phyloP scores from a whole-genome alignment of 768 basidiomycete genomes.

The Termitomyces sp. region DNA sequence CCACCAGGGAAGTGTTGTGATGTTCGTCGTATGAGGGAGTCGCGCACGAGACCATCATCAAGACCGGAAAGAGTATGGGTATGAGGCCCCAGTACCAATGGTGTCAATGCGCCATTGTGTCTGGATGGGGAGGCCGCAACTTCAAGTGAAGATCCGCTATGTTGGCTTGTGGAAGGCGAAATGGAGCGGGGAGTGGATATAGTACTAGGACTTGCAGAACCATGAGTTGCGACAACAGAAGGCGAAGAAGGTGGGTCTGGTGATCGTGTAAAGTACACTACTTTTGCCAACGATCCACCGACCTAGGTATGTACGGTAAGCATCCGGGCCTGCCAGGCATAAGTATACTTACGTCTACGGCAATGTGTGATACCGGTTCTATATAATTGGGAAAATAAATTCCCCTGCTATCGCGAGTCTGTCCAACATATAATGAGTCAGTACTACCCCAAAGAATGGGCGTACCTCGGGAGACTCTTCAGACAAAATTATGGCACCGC shows the following conservation, averaged over 20 bases:
- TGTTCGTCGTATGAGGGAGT: constrained; percentile 65
- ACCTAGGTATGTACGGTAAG: constrained; percentile 50
- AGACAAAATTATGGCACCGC: constrained; percentile 88
- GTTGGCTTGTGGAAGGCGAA: constrained; percentile 37
- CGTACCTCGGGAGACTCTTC: constrained; percentile 92
- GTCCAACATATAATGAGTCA: constrained; percentile 12
- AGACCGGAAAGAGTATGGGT: constrained; percentile 32
- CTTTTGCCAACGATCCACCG: constrained; percentile 95
- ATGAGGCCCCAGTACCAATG: constrained; percentile 64
- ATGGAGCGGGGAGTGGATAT: constrained; percentile 43
- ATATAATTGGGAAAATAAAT: constrained; percentile 98
- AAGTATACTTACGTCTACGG: constrained; percentile 78
- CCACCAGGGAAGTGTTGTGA: constrained; percentile 91
- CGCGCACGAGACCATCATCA: constrained; percentile 47
- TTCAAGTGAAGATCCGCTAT: constrained; percentile 23
- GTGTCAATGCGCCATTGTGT: constrained; percentile 77
- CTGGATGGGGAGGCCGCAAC: constrained; percentile 32
- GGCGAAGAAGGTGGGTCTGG: constrained; percentile 82
- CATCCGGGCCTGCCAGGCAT: constrained; percentile 8
- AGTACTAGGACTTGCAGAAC: constrained; percentile 47
- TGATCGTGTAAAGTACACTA: constrained; percentile 97
- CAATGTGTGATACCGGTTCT: constrained; percentile 96
- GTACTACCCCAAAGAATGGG: constrained; percentile 8
- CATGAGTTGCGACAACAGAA: constrained; percentile 57
- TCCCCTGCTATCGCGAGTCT: constrained; percentile 93